Conservation (phyloP, 768 basidiomycete genomes). For the Daedaleopsis nitida region DNA sequence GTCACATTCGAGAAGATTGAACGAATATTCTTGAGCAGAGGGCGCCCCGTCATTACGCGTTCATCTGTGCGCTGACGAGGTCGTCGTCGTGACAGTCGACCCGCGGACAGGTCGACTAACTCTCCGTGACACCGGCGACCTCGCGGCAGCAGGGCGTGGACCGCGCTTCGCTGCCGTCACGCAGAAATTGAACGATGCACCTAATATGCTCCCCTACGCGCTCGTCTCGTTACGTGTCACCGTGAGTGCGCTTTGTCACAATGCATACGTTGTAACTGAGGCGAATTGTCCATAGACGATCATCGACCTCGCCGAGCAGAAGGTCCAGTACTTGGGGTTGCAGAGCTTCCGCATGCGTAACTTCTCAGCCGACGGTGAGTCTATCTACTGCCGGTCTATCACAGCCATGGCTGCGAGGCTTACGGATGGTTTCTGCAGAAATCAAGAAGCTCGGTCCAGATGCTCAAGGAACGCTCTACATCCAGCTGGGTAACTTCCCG, state of each 20-base stretch:
- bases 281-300: conserved; percentile 65
- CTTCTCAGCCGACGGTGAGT: conserved; percentile 63
- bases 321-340: conserved; percentile 83
- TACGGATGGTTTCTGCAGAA: conserved; percentile 44
- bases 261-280: background rate
- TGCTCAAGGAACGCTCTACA: conserved; percentile 66
- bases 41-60: conserved; percentile 61
- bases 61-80: conserved; percentile 74
- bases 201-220: conserved; percentile 55
- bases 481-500: conserved; percentile 76
- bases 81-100: conserved; percentile 78
- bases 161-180: conserved; percentile 62
- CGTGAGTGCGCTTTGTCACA: conserved; percentile 44
- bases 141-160: conserved; percentile 72
- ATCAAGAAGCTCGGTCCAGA: conserved; percentile 67
- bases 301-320: conserved; percentile 78
- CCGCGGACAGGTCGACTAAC: conserved; percentile 77
- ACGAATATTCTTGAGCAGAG: conserved; percentile 38
- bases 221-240: conserved; percentile 61
- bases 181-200: conserved; percentile 70
- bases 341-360: conserved; percentile 71
- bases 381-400: background rate
- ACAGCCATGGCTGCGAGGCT: no score
- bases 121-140: conserved; percentile 79
- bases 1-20: background rate